Evolutionary conservation across 345 rosid species (phyloP).

Genomic region (Euphorbia peplus): DNA sequence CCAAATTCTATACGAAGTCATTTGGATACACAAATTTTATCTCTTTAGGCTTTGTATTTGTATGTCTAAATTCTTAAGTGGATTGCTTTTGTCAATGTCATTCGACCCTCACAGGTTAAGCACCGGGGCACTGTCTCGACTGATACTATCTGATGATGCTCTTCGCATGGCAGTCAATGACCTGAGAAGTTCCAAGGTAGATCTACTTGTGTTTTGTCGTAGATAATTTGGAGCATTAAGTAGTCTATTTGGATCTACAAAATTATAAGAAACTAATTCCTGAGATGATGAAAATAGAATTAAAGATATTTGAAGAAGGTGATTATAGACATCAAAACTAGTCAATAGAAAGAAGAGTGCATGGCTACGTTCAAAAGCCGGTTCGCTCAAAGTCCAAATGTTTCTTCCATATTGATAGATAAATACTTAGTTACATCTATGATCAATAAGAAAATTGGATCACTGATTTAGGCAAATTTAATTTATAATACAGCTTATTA

Average conservation of each 20-base stretch:
- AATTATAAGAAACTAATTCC: not conserved
- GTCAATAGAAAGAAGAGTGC: not conserved
- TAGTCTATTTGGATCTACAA: not conserved
- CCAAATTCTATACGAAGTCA: not conserved
- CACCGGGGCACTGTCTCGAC: slow-evolving; percentile 87
- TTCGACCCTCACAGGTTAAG: slow-evolving; percentile 53
- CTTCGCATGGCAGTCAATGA: slow-evolving; percentile 80
- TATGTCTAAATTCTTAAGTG: not conserved
- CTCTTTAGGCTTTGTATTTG: not conserved
- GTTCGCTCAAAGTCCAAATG: not conserved
- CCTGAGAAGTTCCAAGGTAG: slow-evolving; percentile 72
- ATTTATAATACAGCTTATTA: too few species aligned
- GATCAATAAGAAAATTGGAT: too few species aligned
- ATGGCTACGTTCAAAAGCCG: not conserved
- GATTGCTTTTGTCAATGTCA: not conserved
- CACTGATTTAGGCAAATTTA: too few species aligned
- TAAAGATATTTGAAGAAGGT: not conserved
- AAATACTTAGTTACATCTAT: too few species aligned
- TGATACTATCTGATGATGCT: slow-evolving; percentile 80
- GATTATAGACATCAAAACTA: not conserved
- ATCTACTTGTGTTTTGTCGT: slow-evolving; percentile 4
- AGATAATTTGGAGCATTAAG: not conserved
- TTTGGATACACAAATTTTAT: not conserved
- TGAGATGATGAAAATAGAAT: not conserved
- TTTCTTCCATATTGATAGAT: too few species aligned